A percentile compares a stretch with the other conserved stretches of the same genome.
These are phyloP conservation scores for Phymatotrichopsis omnivora DNA, from an alignment of 2,329 filamentous ascomycete species.

Conservation along the genomic window DNA sequence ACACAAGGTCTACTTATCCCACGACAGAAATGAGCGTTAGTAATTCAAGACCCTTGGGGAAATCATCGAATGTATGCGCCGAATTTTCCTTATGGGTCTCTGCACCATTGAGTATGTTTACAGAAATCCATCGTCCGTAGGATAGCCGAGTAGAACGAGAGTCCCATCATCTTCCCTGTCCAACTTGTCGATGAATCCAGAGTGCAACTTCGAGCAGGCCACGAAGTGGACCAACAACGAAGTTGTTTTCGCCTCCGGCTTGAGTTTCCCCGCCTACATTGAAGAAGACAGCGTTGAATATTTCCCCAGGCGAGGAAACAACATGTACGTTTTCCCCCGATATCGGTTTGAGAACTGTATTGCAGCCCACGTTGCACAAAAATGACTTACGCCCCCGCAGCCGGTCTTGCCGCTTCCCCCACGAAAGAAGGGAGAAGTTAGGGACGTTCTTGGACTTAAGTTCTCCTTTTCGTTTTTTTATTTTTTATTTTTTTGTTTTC, in stretches of 20 bases:
- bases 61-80: slow-evolving; percentile 87
- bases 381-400: slow-evolving; percentile 96
- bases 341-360: slow-evolving; percentile 84
- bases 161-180: slow-evolving; percentile 94
- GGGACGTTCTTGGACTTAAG: too few species aligned
- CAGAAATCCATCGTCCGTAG: slow-evolving; percentile 66
- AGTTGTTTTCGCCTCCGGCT: slow-evolving; percentile 88
- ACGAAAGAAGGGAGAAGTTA: too few species aligned
- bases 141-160: slow-evolving; percentile 54
- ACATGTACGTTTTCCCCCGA: slow-evolving; percentile 95
- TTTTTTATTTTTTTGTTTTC: too few species aligned
- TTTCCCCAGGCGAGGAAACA: slow-evolving; percentile 68
- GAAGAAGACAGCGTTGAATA: slow-evolving; percentile 55
- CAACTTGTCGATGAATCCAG: slow-evolving; percentile 91
- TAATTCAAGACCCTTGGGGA: slow-evolving; percentile 75
- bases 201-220: slow-evolving; percentile 97
- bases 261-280: slow-evolving; percentile 72
- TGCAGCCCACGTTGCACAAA: slow-evolving; percentile 76
- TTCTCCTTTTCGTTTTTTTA: too few species aligned
- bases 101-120: slow-evolving; percentile 94
- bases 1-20: slow-evolving; percentile 68
- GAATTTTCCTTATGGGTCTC: slow-evolving; percentile 86
- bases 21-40: slow-evolving; percentile 53
- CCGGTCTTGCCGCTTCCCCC: slow-evolving; percentile 66
- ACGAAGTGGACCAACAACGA: slow-evolving; percentile 82